Base-by-base conservation (phyloP, 352 stramenopile genomes). In the Pythium sukuiense region DNA sequence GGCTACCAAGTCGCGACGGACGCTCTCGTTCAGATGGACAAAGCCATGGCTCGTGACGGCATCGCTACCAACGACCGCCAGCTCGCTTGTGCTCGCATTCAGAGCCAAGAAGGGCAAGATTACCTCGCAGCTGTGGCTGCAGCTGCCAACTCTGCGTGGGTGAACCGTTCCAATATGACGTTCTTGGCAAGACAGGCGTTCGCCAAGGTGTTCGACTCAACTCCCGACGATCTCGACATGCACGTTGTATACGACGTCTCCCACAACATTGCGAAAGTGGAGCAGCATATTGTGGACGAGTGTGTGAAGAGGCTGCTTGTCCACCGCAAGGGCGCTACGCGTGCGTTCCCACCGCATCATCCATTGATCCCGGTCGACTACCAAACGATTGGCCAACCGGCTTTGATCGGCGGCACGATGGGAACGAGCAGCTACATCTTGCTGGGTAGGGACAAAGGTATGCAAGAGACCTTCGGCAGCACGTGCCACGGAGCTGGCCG, bases 1-100 rank as follows among this genome's bases (percentile, higher is more conserved):
- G 89, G 89, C 26, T 87, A 97, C 77, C 88, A 96, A 59, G 87
- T 96, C 20, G 89, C 89, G 6, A 95, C 89, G 4, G 89, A 97
- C 67, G 79, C 87, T 20, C 72, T 97, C 16, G 73, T 76, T 2
- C 57, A 70, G 41, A 95, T 95, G 86, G 86, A 95, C 43, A 72
- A 61, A 13, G 84, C 83, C 16, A 93, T 93, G 82, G 60, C 69
- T n/a, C 65, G 67, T 12, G 87, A 96, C 65, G 67, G 74, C 11
- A 90, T 97, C 57, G 55, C 69, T 9, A 76, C 82, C 18, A 97
- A 97, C 72, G 89, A 97, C 63, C 55, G 86, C 18, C 87, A 95
- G 70, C 73, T 96, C 2, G 84, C 84, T 26, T 95, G 88, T 62
- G 85, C 88, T 20, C 70, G 79, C 13, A 96, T 97, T 57, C 56